Evolutionary conservation across 208 protist species (phyloP).

Genomic region (Leptomonas seymouri): DNA sequence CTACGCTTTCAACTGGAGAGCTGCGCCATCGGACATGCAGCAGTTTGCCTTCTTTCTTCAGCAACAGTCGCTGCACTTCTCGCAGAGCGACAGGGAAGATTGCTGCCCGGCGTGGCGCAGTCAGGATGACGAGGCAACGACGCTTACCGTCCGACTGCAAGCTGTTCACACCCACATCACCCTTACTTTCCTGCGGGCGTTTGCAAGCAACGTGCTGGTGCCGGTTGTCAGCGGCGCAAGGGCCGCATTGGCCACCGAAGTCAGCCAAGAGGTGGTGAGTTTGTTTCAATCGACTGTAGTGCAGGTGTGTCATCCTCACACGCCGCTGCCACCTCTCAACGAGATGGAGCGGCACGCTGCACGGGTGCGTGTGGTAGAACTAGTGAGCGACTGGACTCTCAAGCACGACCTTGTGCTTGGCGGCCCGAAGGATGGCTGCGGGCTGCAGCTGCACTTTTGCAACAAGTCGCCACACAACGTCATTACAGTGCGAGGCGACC

Average conservation of each 20-base stretch:
- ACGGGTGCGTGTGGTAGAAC: constrained; percentile 20
- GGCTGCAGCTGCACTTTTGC: constrained; percentile 29
- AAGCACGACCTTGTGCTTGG: constrained; percentile 24
- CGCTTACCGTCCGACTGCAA: constrained; percentile 17
- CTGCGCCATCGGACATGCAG: background rate
- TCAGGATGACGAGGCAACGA: background rate
- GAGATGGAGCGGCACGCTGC: constrained; percentile 13
- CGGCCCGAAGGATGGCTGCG: background rate
- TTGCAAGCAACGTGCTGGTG: constrained; percentile 1
- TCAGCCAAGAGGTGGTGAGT: background rate
- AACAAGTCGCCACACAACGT: constrained; percentile 20
- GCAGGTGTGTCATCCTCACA: background rate
- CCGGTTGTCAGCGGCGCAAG: constrained; percentile 4
- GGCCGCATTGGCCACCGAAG: background rate
- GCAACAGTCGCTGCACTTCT: constrained; percentile 19
- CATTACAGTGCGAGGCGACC: constrained; percentile 22
- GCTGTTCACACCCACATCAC: constrained; percentile 12
- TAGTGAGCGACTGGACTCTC: constrained; percentile 25
- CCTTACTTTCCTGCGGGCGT: constrained; percentile 1
- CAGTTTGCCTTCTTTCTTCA: background rate
- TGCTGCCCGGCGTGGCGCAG: background rate
- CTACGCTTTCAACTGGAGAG: background rate
- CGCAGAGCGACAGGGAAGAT: background rate
- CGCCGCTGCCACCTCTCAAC: constrained; percentile 1
- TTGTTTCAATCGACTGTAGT: constrained; percentile 5